Evolutionary conservation across 306 rosid species (phyloP).

Genomic region (Pyrus pyrifolia): DNA sequence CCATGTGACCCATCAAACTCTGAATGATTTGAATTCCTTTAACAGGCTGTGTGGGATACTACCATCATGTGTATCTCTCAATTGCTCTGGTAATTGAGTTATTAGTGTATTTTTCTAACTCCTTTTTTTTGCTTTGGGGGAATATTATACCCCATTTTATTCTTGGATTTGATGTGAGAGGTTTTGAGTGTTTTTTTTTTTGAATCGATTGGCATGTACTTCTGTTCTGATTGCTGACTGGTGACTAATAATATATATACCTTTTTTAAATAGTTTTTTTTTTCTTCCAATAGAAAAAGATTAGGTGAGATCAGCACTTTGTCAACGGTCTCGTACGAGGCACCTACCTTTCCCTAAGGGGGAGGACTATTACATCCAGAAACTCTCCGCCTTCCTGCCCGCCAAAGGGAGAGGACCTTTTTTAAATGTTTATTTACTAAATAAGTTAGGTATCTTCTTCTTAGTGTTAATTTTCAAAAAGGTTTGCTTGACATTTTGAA

Average conservation of each 20-base stretch:
- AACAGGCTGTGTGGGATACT: conserved; percentile 63
- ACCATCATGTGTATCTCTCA: conserved; percentile 1
- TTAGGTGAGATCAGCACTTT: too few species aligned
- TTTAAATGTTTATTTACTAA: conserved; percentile 8
- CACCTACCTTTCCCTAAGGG: too few species aligned
- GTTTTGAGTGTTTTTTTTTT: conserved; percentile 31
- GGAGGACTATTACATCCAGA: too few species aligned
- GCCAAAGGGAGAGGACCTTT: neutral
- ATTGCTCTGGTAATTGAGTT: conserved; percentile 29
- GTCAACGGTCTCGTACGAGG: too few species aligned
- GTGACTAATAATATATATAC: conserved; percentile 5
- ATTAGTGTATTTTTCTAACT: conserved; percentile 20
- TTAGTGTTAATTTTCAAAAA: neutral
- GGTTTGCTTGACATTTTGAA: neutral
- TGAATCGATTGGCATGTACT: conserved; percentile 39
- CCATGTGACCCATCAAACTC: conserved; percentile 71
- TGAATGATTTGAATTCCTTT: conserved; percentile 56
- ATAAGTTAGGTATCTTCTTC: conserved; percentile 37
- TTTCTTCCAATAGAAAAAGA: too few species aligned
- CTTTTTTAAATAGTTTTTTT: too few species aligned
- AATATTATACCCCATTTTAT: conserved; percentile 20
- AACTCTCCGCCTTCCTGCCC: too few species aligned
- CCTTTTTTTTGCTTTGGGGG: conserved; percentile 23
- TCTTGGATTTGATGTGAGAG: conserved; percentile 42
- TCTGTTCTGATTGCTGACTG: neutral